phyloP scores from a whole-genome alignment of 768 basidiomycete species.

The Serpula lacrymans region DNA sequence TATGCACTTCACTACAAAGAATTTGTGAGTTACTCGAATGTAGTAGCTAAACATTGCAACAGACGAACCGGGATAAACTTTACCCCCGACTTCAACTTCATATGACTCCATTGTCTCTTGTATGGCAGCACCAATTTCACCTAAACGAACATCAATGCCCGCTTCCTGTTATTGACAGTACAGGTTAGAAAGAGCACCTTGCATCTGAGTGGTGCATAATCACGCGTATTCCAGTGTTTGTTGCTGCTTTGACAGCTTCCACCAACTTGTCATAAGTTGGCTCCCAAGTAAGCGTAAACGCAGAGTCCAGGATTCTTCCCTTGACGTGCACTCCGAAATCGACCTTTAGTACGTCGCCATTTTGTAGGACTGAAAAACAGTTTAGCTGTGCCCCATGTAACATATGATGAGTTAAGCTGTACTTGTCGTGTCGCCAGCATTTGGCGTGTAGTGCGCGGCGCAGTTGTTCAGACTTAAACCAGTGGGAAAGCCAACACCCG shows the following conservation, averaged over 20 bases:
- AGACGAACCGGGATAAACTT: constrained; percentile 69
- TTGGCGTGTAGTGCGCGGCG: constrained; percentile 96
- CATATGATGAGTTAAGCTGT: constrained; percentile 21
- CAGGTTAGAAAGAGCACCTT: neutral
- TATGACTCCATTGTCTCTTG: constrained; percentile 99
- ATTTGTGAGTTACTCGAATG: no score
- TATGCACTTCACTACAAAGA: constrained; percentile 79
- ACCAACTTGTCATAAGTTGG: constrained; percentile 87
- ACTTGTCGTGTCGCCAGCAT: constrained; percentile 87
- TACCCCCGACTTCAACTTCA: constrained; percentile 90
- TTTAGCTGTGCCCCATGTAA: neutral
- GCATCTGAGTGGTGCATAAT: constrained; percentile 13
- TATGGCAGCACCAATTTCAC: constrained; percentile 86
- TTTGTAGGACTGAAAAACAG: constrained; percentile 59
- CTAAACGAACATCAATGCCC: constrained; percentile 92
- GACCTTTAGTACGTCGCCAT: constrained; percentile 90
- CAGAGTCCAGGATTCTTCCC: constrained; percentile 93
- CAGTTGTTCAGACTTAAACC: constrained; percentile 92
- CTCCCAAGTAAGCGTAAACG: constrained; percentile 89
- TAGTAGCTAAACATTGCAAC: constrained; percentile 2
- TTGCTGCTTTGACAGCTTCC: constrained; percentile 91
- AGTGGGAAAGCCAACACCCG: constrained; percentile 94
- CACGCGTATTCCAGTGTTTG: constrained; percentile 87
- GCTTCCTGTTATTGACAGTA: constrained; percentile 61
- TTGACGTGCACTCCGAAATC: constrained; percentile 97